Conservation (phyloP, 495 filamentous ascomycete species). For the Immersiella caudata region DNA sequence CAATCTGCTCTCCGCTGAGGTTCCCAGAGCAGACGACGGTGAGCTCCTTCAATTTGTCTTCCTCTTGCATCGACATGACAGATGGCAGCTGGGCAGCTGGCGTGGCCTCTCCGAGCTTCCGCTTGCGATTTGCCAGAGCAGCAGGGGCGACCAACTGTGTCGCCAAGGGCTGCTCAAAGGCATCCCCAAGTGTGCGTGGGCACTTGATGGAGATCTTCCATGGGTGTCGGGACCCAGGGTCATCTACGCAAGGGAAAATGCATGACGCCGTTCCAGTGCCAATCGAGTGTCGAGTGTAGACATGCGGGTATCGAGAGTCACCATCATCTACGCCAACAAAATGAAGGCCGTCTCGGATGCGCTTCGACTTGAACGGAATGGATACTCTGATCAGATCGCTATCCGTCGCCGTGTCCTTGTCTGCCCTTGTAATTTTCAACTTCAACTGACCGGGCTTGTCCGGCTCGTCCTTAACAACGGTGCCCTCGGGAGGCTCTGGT, state of each 20-base stretch:
- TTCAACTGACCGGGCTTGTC: slow-evolving; percentile 27
- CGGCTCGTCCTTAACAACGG: slow-evolving; percentile 37
- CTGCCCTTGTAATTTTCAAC: slow-evolving; percentile 38
- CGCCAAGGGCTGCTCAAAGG: slow-evolving; percentile 56
- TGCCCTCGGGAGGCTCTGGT: slow-evolving; percentile 33
- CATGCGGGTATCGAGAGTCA: slow-evolving; percentile 83
- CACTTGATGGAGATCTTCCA: slow-evolving; percentile 90
- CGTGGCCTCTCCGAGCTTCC: slow-evolving; percentile 39
- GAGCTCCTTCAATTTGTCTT: slow-evolving; percentile 85
- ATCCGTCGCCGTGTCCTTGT: slow-evolving; percentile 33
- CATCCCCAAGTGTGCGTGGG: slow-evolving; percentile 81
- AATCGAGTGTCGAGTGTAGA: slow-evolving; percentile 80
- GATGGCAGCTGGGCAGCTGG: slow-evolving; percentile 38
- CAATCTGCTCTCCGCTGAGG: slow-evolving; percentile 74
- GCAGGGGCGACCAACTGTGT: slow-evolving; percentile 30
- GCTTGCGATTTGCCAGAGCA: slow-evolving; percentile 33
- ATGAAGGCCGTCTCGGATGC: slow-evolving; percentile 81
- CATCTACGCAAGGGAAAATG: slow-evolving; percentile 91
- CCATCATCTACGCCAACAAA: slow-evolving; percentile 82
- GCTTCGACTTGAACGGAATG: slow-evolving; percentile 75
- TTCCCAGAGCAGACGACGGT: slow-evolving; percentile 89
- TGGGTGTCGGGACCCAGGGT: slow-evolving; percentile 71
- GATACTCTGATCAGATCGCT: slow-evolving; percentile 44
- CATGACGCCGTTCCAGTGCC: slow-evolving; percentile 78
- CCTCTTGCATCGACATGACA: slow-evolving; percentile 53